A percentile compares a stretch with the other conserved stretches of the same genome.
Conservation (phyloP, 331 rosid species). For the Acacia concinna region DNA sequence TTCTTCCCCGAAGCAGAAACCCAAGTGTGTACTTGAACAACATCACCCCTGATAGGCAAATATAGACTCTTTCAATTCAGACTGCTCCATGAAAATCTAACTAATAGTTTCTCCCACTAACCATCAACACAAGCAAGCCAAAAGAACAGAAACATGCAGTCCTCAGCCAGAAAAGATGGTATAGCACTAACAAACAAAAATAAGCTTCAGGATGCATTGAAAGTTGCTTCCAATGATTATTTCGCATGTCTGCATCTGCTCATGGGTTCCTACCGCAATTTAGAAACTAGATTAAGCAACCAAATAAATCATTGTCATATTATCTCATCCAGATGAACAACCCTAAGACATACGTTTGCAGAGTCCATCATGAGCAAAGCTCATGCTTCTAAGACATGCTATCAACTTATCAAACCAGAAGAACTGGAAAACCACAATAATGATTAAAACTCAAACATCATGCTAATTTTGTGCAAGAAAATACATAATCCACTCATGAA, state of each 20-base stretch:
- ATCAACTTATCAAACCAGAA: conserved; percentile 6
- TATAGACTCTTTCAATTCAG: conserved; percentile 34
- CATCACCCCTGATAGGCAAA: conserved; percentile 79
- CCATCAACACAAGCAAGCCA: neutral
- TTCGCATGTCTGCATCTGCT: neutral
- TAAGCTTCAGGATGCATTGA: neutral
- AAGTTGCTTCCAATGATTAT: neutral
- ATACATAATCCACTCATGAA: conserved; percentile 12
- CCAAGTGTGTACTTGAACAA: conserved; percentile 95
- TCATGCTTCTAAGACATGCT: conserved; percentile 5
- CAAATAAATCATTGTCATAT: neutral
- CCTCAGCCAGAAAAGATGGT: conserved; percentile 16
- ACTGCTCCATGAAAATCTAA: conserved; percentile 3
- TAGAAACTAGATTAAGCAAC: conserved; percentile 3
- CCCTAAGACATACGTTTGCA: conserved; percentile 7
- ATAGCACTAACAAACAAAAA: neutral
- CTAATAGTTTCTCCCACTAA: neutral
- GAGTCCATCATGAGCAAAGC: conserved; percentile 4
- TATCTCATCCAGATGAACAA: neutral
- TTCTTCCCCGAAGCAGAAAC: conserved; percentile 88
- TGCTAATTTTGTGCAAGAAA: neutral
- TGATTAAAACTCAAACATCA: neutral
- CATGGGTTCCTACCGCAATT: conserved; percentile 18
- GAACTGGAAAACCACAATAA: neutral
- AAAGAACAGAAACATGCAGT: neutral